Conservation (phyloP, 176 grass and related monocot genomes). For the Chloris gayana region DNA sequence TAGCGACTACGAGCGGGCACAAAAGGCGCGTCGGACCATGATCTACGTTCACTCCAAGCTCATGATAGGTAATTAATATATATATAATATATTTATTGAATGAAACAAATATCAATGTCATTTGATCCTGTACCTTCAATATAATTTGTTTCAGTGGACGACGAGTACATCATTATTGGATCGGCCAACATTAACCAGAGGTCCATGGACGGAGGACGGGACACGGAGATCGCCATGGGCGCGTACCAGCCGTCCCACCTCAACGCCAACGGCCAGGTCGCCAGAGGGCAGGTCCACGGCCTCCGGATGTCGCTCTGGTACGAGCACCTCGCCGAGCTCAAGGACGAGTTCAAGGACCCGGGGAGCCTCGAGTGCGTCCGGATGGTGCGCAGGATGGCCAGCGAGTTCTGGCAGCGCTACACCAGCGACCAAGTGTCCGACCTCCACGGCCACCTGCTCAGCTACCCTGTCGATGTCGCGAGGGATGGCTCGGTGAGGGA, state of each 20-base stretch:
- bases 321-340: slow-evolving; percentile 82
- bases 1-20: slow-evolving; percentile 65
- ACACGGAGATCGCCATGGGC: slow-evolving; percentile 87
- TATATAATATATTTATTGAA: too few species aligned
- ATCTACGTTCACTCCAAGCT: slow-evolving; percentile 97
- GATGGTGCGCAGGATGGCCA: slow-evolving; percentile 74
- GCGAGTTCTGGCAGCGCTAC: slow-evolving; percentile 83
- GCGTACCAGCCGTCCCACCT: slow-evolving; percentile 73
- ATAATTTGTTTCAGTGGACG: slow-evolving; percentile 74
- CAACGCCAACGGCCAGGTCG: slow-evolving; percentile 49
- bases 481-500: slow-evolving; percentile 58
- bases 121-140: too few species aligned
- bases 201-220: slow-evolving; percentile 86
- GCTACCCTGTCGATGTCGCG: slow-evolving; percentile 54
- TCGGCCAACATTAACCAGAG: slow-evolving; percentile 95
- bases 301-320: slow-evolving; percentile 93
- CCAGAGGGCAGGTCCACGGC: slow-evolving; percentile 80
- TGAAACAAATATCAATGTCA: too few species aligned
- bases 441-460: slow-evolving; percentile 83
- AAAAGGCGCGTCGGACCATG: slow-evolving; percentile 82
- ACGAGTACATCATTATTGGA: slow-evolving; percentile 88
- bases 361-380: slow-evolving; percentile 61
- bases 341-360: slow-evolving; percentile 61
- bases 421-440: slow-evolving; percentile 45
- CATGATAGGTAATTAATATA: slow-evolving; percentile 90